Percentiles rank a stretch among this genome's conserved stretches.
Conservation (phyloP, 495 filamentous ascomycete genomes). For the Trypethelium eluteriae region DNA sequence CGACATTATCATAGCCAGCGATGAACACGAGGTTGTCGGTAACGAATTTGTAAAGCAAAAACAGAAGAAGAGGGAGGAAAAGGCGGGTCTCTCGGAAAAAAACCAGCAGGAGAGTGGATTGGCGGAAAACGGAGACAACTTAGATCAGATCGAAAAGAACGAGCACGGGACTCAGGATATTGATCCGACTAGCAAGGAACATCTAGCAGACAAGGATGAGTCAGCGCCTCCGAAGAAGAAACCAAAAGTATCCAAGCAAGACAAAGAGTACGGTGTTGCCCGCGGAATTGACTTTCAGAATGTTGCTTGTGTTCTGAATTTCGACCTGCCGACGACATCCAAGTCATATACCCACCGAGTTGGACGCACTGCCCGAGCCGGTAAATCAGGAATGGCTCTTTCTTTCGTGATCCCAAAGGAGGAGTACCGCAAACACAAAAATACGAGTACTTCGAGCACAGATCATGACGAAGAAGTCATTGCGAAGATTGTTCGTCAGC, state of each 20-base stretch:
- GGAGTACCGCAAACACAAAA: constrained; percentile 76
- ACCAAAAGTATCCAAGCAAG: constrained; percentile 50
- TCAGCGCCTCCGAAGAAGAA: constrained; percentile 47
- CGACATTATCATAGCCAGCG: constrained; percentile 93
- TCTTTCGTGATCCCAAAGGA: constrained; percentile 81
- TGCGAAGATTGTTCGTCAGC: constrained; percentile 43
- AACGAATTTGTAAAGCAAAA: constrained; percentile 42
- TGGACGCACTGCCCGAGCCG: constrained; percentile 85
- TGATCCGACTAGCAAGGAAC: constrained; percentile 25
- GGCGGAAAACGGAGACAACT: constrained; percentile 6
- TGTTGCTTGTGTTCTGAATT: constrained; percentile 91
- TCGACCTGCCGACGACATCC: constrained; percentile 81
- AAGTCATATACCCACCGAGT: constrained; percentile 94
- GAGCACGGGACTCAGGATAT: constrained; percentile 29
- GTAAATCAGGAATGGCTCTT: constrained; percentile 85
- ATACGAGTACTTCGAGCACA: constrained; percentile 62
- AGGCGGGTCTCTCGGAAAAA: constrained; percentile 21
- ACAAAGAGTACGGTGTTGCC: constrained; percentile 86
- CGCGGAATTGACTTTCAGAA: constrained; percentile 95
- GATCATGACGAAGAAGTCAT: constrained; percentile 80
- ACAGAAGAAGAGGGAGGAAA: constrained; percentile 21
- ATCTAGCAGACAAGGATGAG: constrained; percentile 18
- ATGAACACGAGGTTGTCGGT: constrained; percentile 81
- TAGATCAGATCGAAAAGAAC: constrained; percentile 12
- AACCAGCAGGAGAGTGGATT: constrained; percentile 25